Evolutionary conservation across 2,329 filamentous ascomycete species (phyloP), one percentile per base, ranked within the genome.

Genomic region (Pyrenochaeta sp.): DNA sequence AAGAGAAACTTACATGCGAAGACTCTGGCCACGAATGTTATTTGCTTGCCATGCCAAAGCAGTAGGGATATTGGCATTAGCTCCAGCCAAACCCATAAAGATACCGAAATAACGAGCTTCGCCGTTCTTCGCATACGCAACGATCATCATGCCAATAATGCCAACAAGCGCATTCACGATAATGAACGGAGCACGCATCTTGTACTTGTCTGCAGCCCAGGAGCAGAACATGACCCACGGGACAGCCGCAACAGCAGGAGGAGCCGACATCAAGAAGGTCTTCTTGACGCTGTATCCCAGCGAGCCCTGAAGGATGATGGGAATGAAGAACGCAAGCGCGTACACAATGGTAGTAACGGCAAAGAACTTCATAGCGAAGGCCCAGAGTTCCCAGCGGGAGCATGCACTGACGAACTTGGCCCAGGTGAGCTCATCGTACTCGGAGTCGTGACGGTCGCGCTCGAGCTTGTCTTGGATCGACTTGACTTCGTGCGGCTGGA

Each of bases 61-160:
- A 20, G 19, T 77, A 0, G 79, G 79, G 1, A 79, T 77, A 60
- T 81, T 82, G 0, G 75, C 77, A 15, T 79, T 80, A 0, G 77
- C 60, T 7, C 76, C 74, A 13, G 77, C 74, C 24, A 81, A 32
- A 4, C 46, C 46, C 35, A 56, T 74, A 56, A 76, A 81, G 6
- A 81, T 71, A 8, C 76, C 78, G 55, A 75, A 75, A 49, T 78
- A 78, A 10, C 72, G 63, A 20, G 78, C 70, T 29, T 75, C 74
- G 29, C 50, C 51, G 7, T 41, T 35, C 20, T 38, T 43, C 7
- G 37, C 22, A 60, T 74, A 79, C 6, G 41, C 51, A 7, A 77
- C 71, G 32, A 81, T 67, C 30, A 81, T 71, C 7, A 81, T 78
- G 0, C 79, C 79, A 2, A 75, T 63, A 7, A 76, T 68, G 6